Percentiles rank a stretch among this genome's conserved stretches.
Conservation (phyloP, 495 filamentous ascomycete species). For the Neurospora pannonica region DNA sequence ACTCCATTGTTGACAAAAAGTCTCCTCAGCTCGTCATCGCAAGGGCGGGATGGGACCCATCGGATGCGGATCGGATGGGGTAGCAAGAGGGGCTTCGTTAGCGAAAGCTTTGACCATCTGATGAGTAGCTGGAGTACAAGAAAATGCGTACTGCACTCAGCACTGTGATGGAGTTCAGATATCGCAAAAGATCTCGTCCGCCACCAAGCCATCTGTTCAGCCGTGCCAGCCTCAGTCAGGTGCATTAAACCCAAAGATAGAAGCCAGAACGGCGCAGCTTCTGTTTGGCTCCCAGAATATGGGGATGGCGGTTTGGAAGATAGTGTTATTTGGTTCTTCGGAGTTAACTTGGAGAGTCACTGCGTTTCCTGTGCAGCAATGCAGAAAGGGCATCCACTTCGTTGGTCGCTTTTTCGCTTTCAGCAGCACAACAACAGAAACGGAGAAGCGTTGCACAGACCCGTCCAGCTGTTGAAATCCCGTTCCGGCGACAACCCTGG, state of each 20-base stretch:
- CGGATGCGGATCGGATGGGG: background rate
- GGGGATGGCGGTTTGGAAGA: background rate
- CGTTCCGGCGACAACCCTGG: background rate
- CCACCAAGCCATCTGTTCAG: background rate
- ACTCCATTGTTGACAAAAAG: conserved; percentile 3
- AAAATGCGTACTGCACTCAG: background rate
- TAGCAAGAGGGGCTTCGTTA: background rate
- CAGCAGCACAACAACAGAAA: background rate
- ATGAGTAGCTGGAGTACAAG: background rate
- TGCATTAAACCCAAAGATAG: background rate
- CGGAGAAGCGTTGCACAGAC: background rate
- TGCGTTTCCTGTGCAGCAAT: background rate
- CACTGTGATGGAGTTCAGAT: background rate
- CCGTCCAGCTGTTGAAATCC: background rate
- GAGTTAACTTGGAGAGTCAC: background rate
- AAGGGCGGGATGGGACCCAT: conserved; percentile 6
- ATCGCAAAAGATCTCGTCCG: background rate
- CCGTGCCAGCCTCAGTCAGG: background rate
- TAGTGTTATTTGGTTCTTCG: background rate
- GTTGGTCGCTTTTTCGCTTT: background rate
- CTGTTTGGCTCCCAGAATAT: background rate
- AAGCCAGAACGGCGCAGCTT: background rate
- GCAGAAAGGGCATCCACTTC: background rate
- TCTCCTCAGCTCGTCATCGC: conserved; percentile 6
- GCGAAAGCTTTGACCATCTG: background rate